Conservation (phyloP, 163 green algal genomes). For the Scenedesmus sp. region DNA sequence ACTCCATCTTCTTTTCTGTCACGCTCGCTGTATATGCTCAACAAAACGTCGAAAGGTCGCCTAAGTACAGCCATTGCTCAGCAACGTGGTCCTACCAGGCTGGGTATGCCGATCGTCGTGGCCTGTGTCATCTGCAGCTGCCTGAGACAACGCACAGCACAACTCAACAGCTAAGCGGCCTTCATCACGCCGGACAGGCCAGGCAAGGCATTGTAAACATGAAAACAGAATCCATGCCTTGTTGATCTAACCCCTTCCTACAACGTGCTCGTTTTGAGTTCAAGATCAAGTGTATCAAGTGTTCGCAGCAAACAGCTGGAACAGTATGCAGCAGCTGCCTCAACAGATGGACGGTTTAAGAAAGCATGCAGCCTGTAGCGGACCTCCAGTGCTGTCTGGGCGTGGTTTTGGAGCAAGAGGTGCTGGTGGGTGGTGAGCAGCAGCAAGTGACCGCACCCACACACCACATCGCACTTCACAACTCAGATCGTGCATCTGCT, state of each 20-base stretch:
- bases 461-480: not conserved
- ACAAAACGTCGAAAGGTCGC: too few species aligned
- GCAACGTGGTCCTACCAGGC: not conserved
- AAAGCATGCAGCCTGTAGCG: not conserved
- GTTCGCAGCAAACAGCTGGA: slow-evolving; percentile 1
- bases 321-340: not conserved
- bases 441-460: slow-evolving; percentile 1
- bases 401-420: not conserved
- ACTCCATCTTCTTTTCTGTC: too few species aligned
- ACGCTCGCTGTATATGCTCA: too few species aligned
- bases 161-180: too few species aligned
- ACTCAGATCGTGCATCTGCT: not conserved
- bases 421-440: not conserved
- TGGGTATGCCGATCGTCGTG: not conserved
- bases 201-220: too few species aligned
- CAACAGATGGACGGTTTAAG: not conserved
- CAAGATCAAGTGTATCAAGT: not conserved
- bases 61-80: too few species aligned
- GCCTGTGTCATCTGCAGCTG: not conserved
- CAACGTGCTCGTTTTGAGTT: not conserved
- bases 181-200: too few species aligned
- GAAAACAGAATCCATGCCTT: too few species aligned
- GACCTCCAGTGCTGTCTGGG: not conserved
- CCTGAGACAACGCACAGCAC: too few species aligned
- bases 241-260: not conserved